Conservation (phyloP, 305 asterid genomes). For the Vinca major region DNA sequence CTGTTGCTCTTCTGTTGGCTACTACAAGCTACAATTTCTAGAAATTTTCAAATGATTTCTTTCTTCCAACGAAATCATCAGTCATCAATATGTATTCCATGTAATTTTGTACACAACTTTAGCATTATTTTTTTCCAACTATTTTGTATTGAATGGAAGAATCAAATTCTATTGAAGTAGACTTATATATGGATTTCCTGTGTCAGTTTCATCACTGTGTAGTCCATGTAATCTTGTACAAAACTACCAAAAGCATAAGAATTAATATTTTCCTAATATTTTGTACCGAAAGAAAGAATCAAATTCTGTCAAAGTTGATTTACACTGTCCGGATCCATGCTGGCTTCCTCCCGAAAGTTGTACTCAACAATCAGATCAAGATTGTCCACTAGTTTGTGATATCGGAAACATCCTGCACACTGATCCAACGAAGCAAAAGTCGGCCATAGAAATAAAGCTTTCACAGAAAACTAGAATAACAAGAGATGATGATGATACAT, state of each 20-base stretch:
- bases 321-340: conserved; percentile 27
- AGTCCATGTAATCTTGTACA: not conserved
- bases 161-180: too few species aligned
- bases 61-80: too few species aligned
- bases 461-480: not conserved
- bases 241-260: not conserved
- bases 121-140: too few species aligned
- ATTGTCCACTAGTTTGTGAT: conserved; percentile 94
- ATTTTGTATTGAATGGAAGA: too few species aligned
- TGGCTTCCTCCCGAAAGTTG: conserved; percentile 53
- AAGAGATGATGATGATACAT: not conserved
- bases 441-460: conserved; percentile 3
- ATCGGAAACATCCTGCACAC: conserved; percentile 82
- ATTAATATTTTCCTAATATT: conserved; percentile 3
- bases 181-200: too few species aligned
- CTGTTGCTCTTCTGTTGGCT: conserved; percentile 41
- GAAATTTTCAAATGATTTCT: not conserved
- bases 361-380: conserved; percentile 81
- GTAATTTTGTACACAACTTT: too few species aligned
- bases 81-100: not conserved
- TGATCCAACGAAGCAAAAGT: conserved; percentile 27
- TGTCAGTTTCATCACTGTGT: too few species aligned
- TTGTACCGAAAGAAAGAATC: not conserved
- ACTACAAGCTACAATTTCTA: conserved; percentile 32
- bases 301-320: conserved; percentile 25